phyloP scores from a whole-genome alignment of 768 basidiomycete genomes.

The Hericium rajendrae region DNA sequence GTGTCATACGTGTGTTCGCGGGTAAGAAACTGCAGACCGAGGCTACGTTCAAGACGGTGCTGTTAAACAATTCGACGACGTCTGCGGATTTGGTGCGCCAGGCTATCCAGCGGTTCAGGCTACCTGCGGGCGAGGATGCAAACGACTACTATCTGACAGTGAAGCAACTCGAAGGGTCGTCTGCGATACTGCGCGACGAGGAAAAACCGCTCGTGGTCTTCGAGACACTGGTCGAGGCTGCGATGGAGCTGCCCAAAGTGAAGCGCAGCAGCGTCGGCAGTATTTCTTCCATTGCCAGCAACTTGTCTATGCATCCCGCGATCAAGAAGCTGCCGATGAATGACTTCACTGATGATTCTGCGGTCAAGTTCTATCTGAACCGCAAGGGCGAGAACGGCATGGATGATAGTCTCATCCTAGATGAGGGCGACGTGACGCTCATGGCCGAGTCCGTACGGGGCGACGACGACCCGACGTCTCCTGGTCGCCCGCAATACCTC shows the following conservation, averaged over 20 bases:
- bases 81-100: slow-evolving; percentile 80
- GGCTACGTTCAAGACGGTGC: slow-evolving; percentile 96
- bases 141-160: slow-evolving; percentile 79
- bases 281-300: slow-evolving; percentile 88
- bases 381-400: slow-evolving; percentile 31
- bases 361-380: slow-evolving; percentile 94
- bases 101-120: slow-evolving; percentile 88
- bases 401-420: slow-evolving; percentile 31
- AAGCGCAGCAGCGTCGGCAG: slow-evolving; percentile 91
- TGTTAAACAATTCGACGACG: slow-evolving; percentile 81
- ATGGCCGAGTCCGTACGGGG: slow-evolving; percentile 28
- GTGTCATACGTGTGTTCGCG: slow-evolving; percentile 93
- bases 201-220: slow-evolving; percentile 88
- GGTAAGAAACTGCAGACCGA: slow-evolving; percentile 86
- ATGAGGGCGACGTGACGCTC: slow-evolving; percentile 34
- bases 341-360: slow-evolving; percentile 94
- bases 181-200: slow-evolving; percentile 55
- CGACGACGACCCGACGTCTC: slow-evolving; percentile 19
- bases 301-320: slow-evolving; percentile 89
- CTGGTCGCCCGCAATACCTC: slow-evolving; percentile 33
- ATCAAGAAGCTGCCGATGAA: slow-evolving; percentile 94
- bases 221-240: slow-evolving; percentile 72
- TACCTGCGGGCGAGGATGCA: slow-evolving; percentile 53
- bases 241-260: slow-evolving; percentile 76
- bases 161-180: slow-evolving; percentile 86